phyloP scores from a whole-genome alignment of 78 protist species.

The Dictyostelium citrinum region DNA sequence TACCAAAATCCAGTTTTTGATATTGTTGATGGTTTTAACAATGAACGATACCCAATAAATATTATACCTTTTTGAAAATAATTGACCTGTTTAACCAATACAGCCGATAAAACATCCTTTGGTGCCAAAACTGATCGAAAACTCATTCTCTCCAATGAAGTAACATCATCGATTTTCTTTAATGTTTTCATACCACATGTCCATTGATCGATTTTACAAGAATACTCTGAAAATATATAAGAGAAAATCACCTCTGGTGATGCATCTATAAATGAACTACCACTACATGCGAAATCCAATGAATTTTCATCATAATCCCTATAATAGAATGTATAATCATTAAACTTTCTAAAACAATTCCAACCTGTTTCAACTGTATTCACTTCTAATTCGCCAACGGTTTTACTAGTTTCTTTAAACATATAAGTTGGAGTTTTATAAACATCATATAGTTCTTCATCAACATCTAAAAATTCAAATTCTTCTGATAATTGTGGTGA shows the following conservation, averaged over 20 bases:
- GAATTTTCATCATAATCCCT: neutral
- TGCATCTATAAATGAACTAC: neutral
- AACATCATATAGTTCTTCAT: neutral
- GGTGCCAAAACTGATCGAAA: slow-evolving; percentile 15
- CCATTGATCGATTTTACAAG: neutral
- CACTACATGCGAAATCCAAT: neutral
- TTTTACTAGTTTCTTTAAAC: slow-evolving; percentile 20
- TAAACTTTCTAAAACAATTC: slow-evolving; percentile 6
- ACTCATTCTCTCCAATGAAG: neutral
- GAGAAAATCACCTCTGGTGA: neutral
- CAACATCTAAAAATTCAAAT: neutral
- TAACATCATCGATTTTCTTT: neutral
- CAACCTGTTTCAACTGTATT: neutral
- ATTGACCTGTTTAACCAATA: slow-evolving; percentile 1
- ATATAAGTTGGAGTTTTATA: neutral
- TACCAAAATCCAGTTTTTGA: neutral
- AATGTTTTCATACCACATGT: neutral
- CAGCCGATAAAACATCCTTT: neutral
- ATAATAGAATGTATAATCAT: slow-evolving; percentile 9
- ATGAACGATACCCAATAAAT: slow-evolving; percentile 37
- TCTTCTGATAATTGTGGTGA: neutral
- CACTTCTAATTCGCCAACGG: slow-evolving; percentile 2
- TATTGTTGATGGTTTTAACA: neutral
- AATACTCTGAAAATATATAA: neutral
- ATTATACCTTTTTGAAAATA: slow-evolving; percentile 6